Base-by-base conservation (phyloP, 1,139 yeast species). In the Nakaseomyces sp. region DNA sequence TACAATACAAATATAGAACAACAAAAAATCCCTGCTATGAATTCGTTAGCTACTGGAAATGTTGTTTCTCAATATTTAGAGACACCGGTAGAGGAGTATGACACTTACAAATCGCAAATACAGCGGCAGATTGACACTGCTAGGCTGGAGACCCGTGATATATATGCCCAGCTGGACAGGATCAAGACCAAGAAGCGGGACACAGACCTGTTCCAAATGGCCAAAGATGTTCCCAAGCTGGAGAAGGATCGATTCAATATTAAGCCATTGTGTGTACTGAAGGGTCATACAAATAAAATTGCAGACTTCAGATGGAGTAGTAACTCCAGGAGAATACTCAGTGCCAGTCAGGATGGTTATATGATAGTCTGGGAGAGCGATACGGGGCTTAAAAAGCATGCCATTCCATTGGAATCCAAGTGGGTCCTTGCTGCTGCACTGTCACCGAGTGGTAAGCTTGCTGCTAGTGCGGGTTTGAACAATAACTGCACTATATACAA, bases 281-380 rank as follows among this genome's bases (percentile, higher is more conserved):
- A 68, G 48, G 96, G 95, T 0, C 96, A 88, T 60, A 77, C 74
- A 51, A 82, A 80, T 55, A 86, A 88, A 58, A 74, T 88, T 18
- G 73, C 80, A 15, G 78, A 78, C 49, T 68, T 84, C 50, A 71
- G 77, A 44, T 84, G 95, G 91, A 73, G 80, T 42, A 59, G 68
- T 0, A 81, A 83, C 55, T 76, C 85, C 13, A 63, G 67, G 35
- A 71, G 69, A 36, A 59, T 89, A 2, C 65, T 87, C 9, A 77
- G 88, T 37, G 87, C 88, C 0, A 80, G 93, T 28, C 95, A 86
- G 59, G 96, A 89, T 63, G 96, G 96, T 2, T 83, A 77, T 57
- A 71, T 87, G 70, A 71, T 89, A 40, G 64, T 87, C 25, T 89
- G 96, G 96, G 91, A 88, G 60, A 73, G 88, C 0, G 68, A 74